Evolutionary conservation across 345 rosid species (phyloP), one percentile per base, ranked within the genome.

Genomic region (Euphorbia pulcherrima): DNA sequence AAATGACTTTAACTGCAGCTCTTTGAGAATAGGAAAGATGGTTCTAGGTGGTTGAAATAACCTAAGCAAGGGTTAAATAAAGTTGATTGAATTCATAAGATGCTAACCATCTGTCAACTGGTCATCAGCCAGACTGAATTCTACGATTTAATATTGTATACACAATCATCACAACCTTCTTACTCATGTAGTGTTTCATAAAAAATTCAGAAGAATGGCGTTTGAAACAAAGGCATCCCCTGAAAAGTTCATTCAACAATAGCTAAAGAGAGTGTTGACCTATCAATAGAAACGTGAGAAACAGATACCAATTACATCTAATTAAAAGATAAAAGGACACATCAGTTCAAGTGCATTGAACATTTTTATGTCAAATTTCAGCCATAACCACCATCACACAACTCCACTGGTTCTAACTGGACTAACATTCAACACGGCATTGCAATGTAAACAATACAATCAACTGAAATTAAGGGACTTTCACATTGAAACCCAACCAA

Each of bases 381-480:
- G 24, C 60, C 23, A 37, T 4, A 56, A 66, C 21, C 20, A 26
- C 0, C 46, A 30, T 8, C 3, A 17, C 12, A 30, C 26, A 56
- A 10, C n/a, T 23, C 17, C 30, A n/a, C 64, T 7, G 47, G 8
- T 46, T 47, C 54, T n/a, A 14, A 60, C 4, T 14, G 18, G 50
- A 48, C 4, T n/a, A 60, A 33, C 51, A 69, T 17, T 44, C 17
- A 16, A 10, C 37, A 18, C 21, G 11, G 41, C 26, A 52, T 20
- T 52, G 13, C 60, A 59, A 37, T 24, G 27, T 11, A 61, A 39
- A 62, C 17, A n/a, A 26, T 26, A 62, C 12, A 26, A 1, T 62
- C 47, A 41, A 65, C 44, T 62, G 56, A 24, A 74, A 73, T 55
- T 1, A 58, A 67, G 53, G 27, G 46, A 60, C 47, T 16, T 63